Base-by-base conservation (phyloP, 805 yeast genomes). In the Yarrowia yakushimensis region DNA sequence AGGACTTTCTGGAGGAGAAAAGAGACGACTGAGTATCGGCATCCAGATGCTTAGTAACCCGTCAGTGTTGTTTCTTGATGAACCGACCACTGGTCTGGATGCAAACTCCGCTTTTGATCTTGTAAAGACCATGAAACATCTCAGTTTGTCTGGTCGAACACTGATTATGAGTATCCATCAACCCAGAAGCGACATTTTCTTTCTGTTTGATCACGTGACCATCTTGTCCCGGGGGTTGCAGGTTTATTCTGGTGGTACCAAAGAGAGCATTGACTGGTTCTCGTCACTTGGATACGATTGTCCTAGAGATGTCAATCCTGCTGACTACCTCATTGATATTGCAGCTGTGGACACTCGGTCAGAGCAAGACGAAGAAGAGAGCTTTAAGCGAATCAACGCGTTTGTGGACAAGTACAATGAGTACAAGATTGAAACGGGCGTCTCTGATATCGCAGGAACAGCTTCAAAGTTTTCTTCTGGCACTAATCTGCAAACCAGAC, bases 61-160 rank as follows among this genome's bases (percentile, higher is more conserved):
- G 0, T 83, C 91, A 0, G 76, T 90, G 1, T 73, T 90, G 64
- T 89, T 89, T 68, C 73, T 90, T 43, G 97, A 90, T 71, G 96
- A 90, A 68, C 96, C 96, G 6, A 90, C 96, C 0, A 89, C 96
- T 0, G 96, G 96, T 0, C 74, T 90, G 33, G 96, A 90, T 72
- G 85, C 96, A 5, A 84, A 83, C 65, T 85, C 91, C 12, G 92
- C 96, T 0, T 81, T 79, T 66, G 74, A 84, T 63, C 76, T 90
- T 34, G 81, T 90, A 15, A 76, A 79, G 46, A 82, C 89, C 0
- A 78, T 90, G 62, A 81, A 83, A 66, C 78, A 81, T 63, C 75
- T 86, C 34, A 84, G 88, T 0, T 70, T 70, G 45, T 72, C 74
- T 13, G 92, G 93, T 0, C 82, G 90, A 63, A 87, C 94, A 0